phyloP scores from a whole-genome alignment of 192 early-diverging fungal species.

The Entomortierella beljakovae region DNA sequence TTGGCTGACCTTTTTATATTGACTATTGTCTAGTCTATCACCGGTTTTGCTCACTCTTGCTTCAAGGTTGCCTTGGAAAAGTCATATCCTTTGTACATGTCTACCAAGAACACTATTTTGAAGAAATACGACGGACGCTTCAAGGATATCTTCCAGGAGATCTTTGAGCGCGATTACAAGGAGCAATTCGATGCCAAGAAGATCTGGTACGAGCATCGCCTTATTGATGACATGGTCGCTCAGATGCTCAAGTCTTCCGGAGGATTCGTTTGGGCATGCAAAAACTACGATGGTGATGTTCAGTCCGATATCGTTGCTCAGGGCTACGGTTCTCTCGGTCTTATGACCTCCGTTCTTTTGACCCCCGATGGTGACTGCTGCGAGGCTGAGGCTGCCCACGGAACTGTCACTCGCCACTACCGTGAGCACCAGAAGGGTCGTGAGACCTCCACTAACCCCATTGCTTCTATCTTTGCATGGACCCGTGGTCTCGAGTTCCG shows the following conservation, averaged over 20 bases:
- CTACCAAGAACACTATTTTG: slow-evolving; percentile 97
- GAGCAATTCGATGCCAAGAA: slow-evolving; percentile 80
- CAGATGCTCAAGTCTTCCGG: slow-evolving; percentile 96
- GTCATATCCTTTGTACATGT: slow-evolving; percentile 95
- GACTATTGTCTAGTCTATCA: slow-evolving; percentile 70
- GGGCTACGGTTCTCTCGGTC: slow-evolving; percentile 93
- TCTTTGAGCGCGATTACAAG: slow-evolving; percentile 90
- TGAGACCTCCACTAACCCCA: slow-evolving; percentile 96
- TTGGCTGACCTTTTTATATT: neutral
- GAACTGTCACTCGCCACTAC: slow-evolving; percentile 96
- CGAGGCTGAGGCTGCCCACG: slow-evolving; percentile 98
- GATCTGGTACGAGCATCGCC: slow-evolving; percentile 99
- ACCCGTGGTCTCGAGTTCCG: slow-evolving; percentile 95
- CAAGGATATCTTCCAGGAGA: slow-evolving; percentile 95
- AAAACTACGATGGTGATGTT: slow-evolving; percentile 98
- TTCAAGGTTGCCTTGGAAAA: slow-evolving; percentile 92
- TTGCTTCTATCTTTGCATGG: slow-evolving; percentile 98
- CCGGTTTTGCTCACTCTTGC: slow-evolving; percentile 91
- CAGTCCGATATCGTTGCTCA: slow-evolving; percentile 97
- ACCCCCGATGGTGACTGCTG: slow-evolving; percentile 93
- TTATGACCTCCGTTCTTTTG: slow-evolving; percentile 97
- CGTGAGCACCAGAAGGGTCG: slow-evolving; percentile 98
- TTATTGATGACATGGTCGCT: slow-evolving; percentile 99
- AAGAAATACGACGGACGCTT: slow-evolving; percentile 97
- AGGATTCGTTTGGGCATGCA: slow-evolving; percentile 94